These are phyloP conservation scores for Vanrija humicola DNA, from an alignment of 1,284 basidiomycete genomes.

Conservation along the genomic window DNA sequence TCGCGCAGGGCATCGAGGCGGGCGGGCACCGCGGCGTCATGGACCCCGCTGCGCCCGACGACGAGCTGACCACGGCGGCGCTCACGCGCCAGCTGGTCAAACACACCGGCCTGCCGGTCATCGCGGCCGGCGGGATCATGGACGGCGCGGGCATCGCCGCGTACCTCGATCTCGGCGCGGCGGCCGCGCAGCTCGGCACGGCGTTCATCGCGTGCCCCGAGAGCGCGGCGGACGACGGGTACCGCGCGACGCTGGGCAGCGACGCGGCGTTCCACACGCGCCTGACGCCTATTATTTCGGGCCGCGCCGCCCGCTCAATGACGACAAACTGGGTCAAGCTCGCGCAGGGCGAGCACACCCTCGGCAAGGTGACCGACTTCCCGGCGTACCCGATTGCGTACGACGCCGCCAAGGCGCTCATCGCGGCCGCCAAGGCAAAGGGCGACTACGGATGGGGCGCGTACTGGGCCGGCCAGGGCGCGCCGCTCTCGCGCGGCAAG, in stretches of 20 bases:
- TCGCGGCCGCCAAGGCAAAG: constrained; percentile 29
- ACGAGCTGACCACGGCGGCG: constrained; percentile 23
- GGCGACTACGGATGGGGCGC: constrained; percentile 33
- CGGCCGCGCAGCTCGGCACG: constrained; percentile 38
- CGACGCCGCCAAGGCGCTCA: constrained; percentile 32
- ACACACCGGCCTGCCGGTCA: constrained; percentile 22
- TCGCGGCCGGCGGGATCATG: constrained; percentile 41
- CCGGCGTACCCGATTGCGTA: constrained; percentile 39
- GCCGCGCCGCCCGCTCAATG: constrained; percentile 33
- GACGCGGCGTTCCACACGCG: constrained; percentile 18
- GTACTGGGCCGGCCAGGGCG: constrained; percentile 38
- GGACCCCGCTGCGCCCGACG: constrained; percentile 23
- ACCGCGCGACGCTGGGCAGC: constrained; percentile 19
- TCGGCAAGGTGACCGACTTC: neutral
- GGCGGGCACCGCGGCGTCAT: constrained; percentile 44
- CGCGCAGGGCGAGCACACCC: neutral
- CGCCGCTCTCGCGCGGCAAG: constrained; percentile 18
- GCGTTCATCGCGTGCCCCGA: constrained; percentile 34
- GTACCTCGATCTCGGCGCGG: constrained; percentile 27
- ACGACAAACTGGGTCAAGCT: constrained; percentile 25
- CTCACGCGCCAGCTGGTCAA: constrained; percentile 22
- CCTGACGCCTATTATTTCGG: constrained; percentile 27
- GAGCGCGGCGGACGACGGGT: constrained; percentile 27
- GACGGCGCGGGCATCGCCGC: constrained; percentile 22
- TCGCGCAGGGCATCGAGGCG: constrained; percentile 41